Evolutionary conservation across 768 basidiomycete species (phyloP), one percentile per base, ranked within the genome.

Genomic region (Rhodotorula paludigena): DNA sequence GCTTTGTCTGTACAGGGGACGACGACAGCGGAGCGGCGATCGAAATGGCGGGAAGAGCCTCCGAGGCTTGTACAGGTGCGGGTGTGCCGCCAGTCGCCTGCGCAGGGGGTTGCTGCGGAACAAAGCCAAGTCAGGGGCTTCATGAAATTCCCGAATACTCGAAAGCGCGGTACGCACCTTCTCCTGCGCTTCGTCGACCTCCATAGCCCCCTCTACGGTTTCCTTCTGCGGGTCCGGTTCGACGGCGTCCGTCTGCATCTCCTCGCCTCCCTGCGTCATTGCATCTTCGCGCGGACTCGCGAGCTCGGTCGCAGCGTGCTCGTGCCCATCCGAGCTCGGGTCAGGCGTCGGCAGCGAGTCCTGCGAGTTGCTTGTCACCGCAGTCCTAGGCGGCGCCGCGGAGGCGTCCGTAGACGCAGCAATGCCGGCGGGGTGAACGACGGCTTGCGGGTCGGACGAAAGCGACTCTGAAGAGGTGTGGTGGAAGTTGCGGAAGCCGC

Each of bases 261-360:
- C 45, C 10, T 47, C 45, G 25, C n/a, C 45, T 3, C 25, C 15
- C n/a, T 47, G 4, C 25, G 9, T 7, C 45, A n/a, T 21, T 1
- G 25, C 41, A 9, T 20, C 41, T 20, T 42, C 41, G 5, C 20
- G 9, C 41, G 41, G 7, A 5, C 7, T 20, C 9, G 41, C 15
- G 16, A 14, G 9, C 41, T 42, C 41, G n/a, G 36, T 5, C 41
- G n/a, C 28, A 12, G 23, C n/a, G n/a, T n/a, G n/a, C 3, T 18
- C 48, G 21, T 20, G 16, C 15, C 20, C 51, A 14, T 63, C 54
- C 21, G 54, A 56, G 10, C 45, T 48, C 3, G 54, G 62, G 3
- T 32, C 36, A 3, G 62, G 62, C 11, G 62, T 63, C 44, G 62
- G 62, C 25, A 63, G 47, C 21, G 62, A 63, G 55, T 63, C 55